phyloP scores from a whole-genome alignment of 2,329 filamentous ascomycete species.

The Aspergillus spinulosporus region DNA sequence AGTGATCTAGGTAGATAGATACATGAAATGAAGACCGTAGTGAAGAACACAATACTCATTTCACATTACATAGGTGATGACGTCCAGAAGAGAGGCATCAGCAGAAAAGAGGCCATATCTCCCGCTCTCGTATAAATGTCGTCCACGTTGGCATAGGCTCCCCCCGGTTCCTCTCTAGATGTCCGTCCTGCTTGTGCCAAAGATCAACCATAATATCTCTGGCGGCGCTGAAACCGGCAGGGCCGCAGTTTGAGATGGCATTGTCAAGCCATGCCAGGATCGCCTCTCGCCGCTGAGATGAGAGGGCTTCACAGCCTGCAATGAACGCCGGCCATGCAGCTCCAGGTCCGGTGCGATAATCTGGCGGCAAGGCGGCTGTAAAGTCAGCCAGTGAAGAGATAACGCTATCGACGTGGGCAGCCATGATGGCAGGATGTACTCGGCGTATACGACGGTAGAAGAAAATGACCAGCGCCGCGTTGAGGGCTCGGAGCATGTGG shows the following conservation, averaged over 20 bases:
- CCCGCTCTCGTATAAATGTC: conserved; percentile 26
- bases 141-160: conserved; percentile 33
- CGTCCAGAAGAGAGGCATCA: conserved; percentile 11
- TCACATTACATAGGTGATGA: neutral
- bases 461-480: conserved; percentile 43
- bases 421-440: conserved; percentile 41
- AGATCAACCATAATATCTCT: conserved; percentile 32
- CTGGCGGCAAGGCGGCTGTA: conserved; percentile 26
- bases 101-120: conserved; percentile 34
- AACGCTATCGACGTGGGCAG: conserved; percentile 40
- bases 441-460: conserved; percentile 46
- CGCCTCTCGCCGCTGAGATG: conserved; percentile 21
- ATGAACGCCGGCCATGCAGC: conserved; percentile 44
- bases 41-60: neutral
- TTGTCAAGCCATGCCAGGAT: conserved; percentile 29
- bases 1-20: neutral
- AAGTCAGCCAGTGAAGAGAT: conserved; percentile 35
- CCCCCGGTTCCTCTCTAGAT: conserved; percentile 23
- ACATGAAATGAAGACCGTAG: neutral
- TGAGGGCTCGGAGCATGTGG: conserved; percentile 43
- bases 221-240: conserved; percentile 27
- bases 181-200: conserved; percentile 32
- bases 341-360: conserved; percentile 24
- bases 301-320: conserved; percentile 43
- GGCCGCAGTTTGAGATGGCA: conserved; percentile 27